Evolutionary conservation across 2,329 filamentous ascomycete species (phyloP).

Genomic region (Triangularia setosa): DNA sequence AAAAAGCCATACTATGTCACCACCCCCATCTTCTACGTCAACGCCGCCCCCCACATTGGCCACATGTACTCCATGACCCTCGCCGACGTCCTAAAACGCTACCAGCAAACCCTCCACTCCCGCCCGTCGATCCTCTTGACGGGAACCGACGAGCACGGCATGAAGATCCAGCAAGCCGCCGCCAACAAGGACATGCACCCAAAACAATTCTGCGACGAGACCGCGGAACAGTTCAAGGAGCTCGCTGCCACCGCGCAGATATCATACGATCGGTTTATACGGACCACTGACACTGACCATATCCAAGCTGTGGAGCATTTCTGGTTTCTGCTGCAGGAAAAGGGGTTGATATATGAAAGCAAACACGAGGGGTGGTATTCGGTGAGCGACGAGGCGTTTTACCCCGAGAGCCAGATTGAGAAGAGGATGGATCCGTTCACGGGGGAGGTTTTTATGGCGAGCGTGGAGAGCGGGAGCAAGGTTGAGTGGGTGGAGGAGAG

Average conservation of each 20-base stretch:
- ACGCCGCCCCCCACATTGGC: slow-evolving; percentile 91
- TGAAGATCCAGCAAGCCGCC: slow-evolving; percentile 93
- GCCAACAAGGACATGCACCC: slow-evolving; percentile 65
- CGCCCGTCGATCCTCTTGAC: slow-evolving; percentile 72
- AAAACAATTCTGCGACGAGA: slow-evolving; percentile 84
- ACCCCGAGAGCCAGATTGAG: slow-evolving; percentile 72
- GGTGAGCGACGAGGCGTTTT: slow-evolving; percentile 94
- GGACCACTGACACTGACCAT: slow-evolving; percentile 83
- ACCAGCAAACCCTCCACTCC: slow-evolving; percentile 76
- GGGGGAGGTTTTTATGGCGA: slow-evolving; percentile 77
- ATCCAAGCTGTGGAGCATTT: slow-evolving; percentile 82
- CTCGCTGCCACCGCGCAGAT: slow-evolving; percentile 69
- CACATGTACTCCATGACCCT: slow-evolving; percentile 93
- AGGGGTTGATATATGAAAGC: slow-evolving; percentile 75
- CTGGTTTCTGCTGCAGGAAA: slow-evolving; percentile 75
- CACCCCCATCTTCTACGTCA: slow-evolving; percentile 98
- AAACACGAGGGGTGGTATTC: slow-evolving; percentile 96
- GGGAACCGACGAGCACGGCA: slow-evolving; percentile 94
- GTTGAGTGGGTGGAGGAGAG: slow-evolving; percentile 92
- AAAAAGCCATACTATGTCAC: slow-evolving; percentile 90
- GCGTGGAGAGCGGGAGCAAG: slow-evolving; percentile 81
- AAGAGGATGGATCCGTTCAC: slow-evolving; percentile 73
- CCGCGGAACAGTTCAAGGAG: slow-evolving; percentile 72
- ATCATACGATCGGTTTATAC: slow-evolving; percentile 80
- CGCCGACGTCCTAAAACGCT: slow-evolving; percentile 86